phyloP scores from a whole-genome alignment of 2,329 filamentous ascomycete species.

The Colletotrichum sp. region DNA sequence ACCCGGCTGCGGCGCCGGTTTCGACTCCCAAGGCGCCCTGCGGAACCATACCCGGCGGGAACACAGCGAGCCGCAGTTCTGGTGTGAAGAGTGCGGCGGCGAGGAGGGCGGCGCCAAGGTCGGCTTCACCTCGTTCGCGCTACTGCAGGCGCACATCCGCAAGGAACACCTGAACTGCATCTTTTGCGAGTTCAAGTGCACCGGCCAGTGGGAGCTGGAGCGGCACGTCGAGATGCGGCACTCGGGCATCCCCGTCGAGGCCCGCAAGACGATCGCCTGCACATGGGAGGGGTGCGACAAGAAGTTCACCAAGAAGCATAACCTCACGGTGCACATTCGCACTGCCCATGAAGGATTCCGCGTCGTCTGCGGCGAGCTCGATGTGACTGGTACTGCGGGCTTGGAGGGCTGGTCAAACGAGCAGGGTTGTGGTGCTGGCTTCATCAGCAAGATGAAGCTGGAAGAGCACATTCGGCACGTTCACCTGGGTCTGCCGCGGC shows the following conservation, averaged over 20 bases:
- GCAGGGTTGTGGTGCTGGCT: conserved; percentile 76
- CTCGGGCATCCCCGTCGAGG: conserved; percentile 63
- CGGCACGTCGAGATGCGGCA: conserved; percentile 82
- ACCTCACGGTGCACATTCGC: conserved; percentile 80
- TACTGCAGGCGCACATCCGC: conserved; percentile 76
- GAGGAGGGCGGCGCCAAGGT: conserved; percentile 47
- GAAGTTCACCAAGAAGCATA: conserved; percentile 82
- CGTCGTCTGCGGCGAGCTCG: conserved; percentile 79
- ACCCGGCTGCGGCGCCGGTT: conserved; percentile 67
- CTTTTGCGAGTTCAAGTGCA: conserved; percentile 74
- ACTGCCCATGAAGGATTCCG: conserved; percentile 77
- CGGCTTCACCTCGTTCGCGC: conserved; percentile 74
- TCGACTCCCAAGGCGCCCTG: conserved; percentile 75
- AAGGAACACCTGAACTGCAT: conserved; percentile 77
- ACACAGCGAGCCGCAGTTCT: conserved; percentile 75
- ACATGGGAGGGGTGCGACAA: conserved; percentile 72
- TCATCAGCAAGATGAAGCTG: conserved; percentile 77
- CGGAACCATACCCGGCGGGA: conserved; percentile 72
- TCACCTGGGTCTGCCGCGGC: conserved; percentile 69
- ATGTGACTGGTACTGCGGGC: conserved; percentile 61
- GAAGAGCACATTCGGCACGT: conserved; percentile 86
- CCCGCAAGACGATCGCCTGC: conserved; percentile 72
- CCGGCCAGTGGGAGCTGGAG: conserved; percentile 70
- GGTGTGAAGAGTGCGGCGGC: conserved; percentile 75
- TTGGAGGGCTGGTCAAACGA: conserved; percentile 68